These are phyloP conservation scores for Murraya koenigii DNA, from an alignment of 345 rosid genomes.

Conservation along the genomic window DNA sequence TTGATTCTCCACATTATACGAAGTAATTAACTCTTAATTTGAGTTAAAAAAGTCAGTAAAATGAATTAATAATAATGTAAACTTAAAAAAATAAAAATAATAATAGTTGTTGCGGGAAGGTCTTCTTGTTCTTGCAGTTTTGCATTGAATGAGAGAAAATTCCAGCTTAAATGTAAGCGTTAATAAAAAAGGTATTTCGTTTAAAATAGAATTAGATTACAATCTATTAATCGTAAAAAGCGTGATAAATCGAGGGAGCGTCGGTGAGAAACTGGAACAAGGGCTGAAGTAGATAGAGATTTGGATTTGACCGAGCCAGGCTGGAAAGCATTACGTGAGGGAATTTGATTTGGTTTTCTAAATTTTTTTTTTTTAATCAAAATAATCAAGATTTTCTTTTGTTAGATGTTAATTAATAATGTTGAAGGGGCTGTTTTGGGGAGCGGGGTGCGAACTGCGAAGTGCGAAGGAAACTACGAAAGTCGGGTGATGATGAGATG, in stretches of 20 bases:
- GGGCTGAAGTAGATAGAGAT: constrained; percentile 3
- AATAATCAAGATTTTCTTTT: background rate
- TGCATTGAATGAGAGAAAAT: background rate
- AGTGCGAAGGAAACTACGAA: too few species aligned
- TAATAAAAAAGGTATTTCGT: too few species aligned
- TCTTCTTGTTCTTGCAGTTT: background rate
- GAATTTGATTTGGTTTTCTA: background rate
- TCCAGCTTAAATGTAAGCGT: background rate
- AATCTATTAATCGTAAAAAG: background rate
- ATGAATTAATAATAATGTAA: background rate
- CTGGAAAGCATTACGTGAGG: constrained; percentile 33
- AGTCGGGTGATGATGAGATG: constrained; percentile 17
- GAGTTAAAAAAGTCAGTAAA: background rate
- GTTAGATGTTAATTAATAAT: too few species aligned
- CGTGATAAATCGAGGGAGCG: constrained; percentile 10
- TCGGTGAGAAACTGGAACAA: background rate
- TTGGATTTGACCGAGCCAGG: constrained; percentile 31
- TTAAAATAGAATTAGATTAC: too few species aligned
- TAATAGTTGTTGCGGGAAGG: background rate
- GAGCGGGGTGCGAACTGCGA: background rate
- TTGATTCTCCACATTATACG: background rate
- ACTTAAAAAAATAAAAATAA: too few species aligned
- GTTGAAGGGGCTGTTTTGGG: background rate
- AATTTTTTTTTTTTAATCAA: background rate
- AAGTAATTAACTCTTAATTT: background rate